Base-by-base conservation (phyloP, 2,329 filamentous ascomycete genomes). In the Ciborinia camelliae region DNA sequence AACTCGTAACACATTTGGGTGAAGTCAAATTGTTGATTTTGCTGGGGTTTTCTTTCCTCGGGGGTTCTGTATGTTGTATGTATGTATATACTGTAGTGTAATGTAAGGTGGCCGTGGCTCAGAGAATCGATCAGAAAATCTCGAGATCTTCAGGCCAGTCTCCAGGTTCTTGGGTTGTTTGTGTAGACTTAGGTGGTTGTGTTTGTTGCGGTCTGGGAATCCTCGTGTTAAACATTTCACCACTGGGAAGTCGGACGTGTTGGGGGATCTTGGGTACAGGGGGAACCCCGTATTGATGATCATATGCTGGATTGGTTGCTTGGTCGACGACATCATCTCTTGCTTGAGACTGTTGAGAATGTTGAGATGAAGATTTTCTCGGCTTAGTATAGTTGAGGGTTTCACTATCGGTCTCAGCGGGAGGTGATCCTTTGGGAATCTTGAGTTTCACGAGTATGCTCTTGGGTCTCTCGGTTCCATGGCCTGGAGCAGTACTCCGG, bases 251-350 rank as follows among this genome's bases (percentile, higher is more conserved):
- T 71, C 57, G 54, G n/a, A 74, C 62, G 28, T 61, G 57, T 32
- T 68, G 70, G 9, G 73, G 73, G 57, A 74, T 65, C 30, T 65
- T 67, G 4, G 72, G 73, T 51, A 71, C 64, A 18, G 71, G 70
- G 32, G 71, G 69, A 14, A 71, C 65, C 30, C 68, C 64, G 30
- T 64, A 48, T 43, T 65, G 65, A n/a, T 65, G 65, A n/a, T 50
- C 28, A 23, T 18, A 23, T 41, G 43, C 32, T 26, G 18, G 15
- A 18, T 39, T 51, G 37, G 41, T 20, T 45, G 9, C 53, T 30
- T 50, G 41, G 26, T 59, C 37, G 6, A 20, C 32, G 14, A 18
- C 15, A 20, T 14, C 18, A 30, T 51, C 35, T n/a, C 20, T 32
- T 66, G 65, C 37, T 70, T 70, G 10, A 32, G 62, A 57, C 67